Evolutionary conservation across 1,284 basidiomycete genomes (phyloP), one percentile per base, ranked within the genome.

Genomic region (Pascua guehoae): DNA sequence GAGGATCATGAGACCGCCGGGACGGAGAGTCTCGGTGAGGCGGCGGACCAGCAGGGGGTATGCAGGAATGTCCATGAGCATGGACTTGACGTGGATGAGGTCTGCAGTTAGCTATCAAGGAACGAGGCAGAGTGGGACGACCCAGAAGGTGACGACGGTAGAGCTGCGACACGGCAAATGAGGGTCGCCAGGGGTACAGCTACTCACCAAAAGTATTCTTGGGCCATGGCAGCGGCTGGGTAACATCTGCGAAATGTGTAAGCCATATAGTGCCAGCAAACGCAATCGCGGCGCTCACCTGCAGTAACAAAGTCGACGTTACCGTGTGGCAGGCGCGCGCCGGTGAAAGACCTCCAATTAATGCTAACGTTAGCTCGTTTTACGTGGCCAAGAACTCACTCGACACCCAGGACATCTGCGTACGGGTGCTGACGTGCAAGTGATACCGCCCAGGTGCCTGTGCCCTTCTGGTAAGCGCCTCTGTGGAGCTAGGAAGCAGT

Each of bases 61-160:
- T 40, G 65, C 54, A 16, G 68, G 66, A 16, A 72, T 60, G 5
- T 66, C 63, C 47, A 70, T 65, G 8, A 69, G 49, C 38, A 75
- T 55, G 16, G 62, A 59, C 54, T 71, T 69, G 56, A 76, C 69
- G 51, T 77, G 75, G 44, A 77, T 72, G 49, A 76, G 49, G 55
- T 77, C 75, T 41, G 51, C 16, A 41, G 45, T 47, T 32, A 41
- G 24, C 24, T 32, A 32, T 32, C 4, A 32, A 7, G 24, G 7
- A 32, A 32, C 24, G 24, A 3, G 24, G 7, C 7, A 7, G 24
- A 32, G 24, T 32, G 24, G 3, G 24, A 7, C 24, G n/a, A n/a
- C n/a, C n/a, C n/a, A n/a, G n/a, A n/a, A n/a, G n/a, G n/a, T n/a
- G 24, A 32, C 24, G 24, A 32, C 24, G 24, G 7, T 32, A 32